Evolutionary conservation across 768 basidiomycete genomes (phyloP), one percentile per base, ranked within the genome.

Genomic region (Suillus hirtellus): DNA sequence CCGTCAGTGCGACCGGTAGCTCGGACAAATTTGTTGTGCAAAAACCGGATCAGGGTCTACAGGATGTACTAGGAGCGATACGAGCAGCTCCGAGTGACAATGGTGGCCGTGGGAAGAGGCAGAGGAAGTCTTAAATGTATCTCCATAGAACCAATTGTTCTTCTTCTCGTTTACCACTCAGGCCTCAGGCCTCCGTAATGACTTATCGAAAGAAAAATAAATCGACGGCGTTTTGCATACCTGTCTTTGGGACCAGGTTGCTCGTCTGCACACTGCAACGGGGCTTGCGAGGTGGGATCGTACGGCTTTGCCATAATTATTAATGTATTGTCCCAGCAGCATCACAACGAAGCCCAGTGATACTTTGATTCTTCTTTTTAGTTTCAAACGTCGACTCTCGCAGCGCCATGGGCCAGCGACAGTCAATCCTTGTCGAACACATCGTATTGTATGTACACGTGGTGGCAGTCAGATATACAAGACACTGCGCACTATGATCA

Each of bases 1-100:
- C 82, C 4, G 70, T 89, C 34, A 72, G 63, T 38, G 65, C 60
- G 2, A 61, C 62, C 19, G 42, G 60, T 2, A 37, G 54, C 52
- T 40, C 35, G 49, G 40, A 61, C 17, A 43, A 35, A 21, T 31
- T 12, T 24, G 38, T 59, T 14, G 62, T 17, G 12, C 44, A 58
- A 56, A 55, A 35, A 44, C 50, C 44, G 54, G 82, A 84, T 61
- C 72, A 71, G 62, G 79, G 73, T 42, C 71, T 89, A 65, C 71
- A 78, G 42, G 80, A 78, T 56, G 80, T 90, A 24, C 67, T 89
- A 50, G 84, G 82, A 34, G 88, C 89, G 31, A 89, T 91, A 60
- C 79, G 79, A 53, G 75, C 77, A 21, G 88, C 83, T 6, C 88
- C 87, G 12, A 79, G 79, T 53, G 79, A 77, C 21, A 83, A 84